Evolutionary conservation across 2,329 filamentous ascomycete genomes (phyloP).

Genomic region (Monosporascus sp.): DNA sequence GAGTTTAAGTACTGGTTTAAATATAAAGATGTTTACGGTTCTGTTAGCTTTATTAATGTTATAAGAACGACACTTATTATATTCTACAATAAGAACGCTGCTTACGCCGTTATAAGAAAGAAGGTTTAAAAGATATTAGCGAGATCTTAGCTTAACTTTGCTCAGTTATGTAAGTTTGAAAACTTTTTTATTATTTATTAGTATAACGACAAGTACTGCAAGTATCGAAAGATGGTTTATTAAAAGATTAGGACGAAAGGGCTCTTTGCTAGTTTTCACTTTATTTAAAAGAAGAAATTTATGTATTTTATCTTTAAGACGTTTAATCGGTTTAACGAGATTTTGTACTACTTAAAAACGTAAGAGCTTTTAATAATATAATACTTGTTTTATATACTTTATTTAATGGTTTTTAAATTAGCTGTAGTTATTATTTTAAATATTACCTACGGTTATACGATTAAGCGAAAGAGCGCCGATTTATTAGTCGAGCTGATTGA

Average conservation of each 20-base stretch:
- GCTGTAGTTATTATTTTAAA: constrained; percentile 22
- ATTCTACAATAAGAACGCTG: too few species aligned
- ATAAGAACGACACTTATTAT: too few species aligned
- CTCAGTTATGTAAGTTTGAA: not conserved
- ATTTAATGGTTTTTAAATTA: constrained; percentile 18
- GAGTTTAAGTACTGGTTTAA: too few species aligned
- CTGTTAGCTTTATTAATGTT: too few species aligned
- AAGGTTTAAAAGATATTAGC: not conserved
- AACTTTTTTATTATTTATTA: not conserved
- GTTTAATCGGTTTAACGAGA: not conserved
- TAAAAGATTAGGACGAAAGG: not conserved
- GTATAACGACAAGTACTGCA: not conserved
- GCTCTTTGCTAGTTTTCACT: constrained; percentile 22
- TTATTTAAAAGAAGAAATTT: constrained; percentile 12
- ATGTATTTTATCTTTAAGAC: not conserved
- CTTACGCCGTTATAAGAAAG: too few species aligned
- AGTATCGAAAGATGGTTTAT: not conserved
- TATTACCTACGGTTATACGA: constrained; percentile 24
- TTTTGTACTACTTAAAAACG: not conserved
- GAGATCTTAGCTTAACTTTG: not conserved
- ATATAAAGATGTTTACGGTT: too few species aligned
- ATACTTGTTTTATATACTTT: constrained; percentile 15
- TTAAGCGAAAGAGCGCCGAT: constrained; percentile 16
- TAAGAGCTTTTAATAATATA: not conserved
- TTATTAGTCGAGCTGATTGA: constrained; percentile 16